Evolutionary conservation across 2,329 filamentous ascomycete genomes (phyloP), one percentile per base, ranked within the genome.

Genomic region (Diplodia corticola): DNA sequence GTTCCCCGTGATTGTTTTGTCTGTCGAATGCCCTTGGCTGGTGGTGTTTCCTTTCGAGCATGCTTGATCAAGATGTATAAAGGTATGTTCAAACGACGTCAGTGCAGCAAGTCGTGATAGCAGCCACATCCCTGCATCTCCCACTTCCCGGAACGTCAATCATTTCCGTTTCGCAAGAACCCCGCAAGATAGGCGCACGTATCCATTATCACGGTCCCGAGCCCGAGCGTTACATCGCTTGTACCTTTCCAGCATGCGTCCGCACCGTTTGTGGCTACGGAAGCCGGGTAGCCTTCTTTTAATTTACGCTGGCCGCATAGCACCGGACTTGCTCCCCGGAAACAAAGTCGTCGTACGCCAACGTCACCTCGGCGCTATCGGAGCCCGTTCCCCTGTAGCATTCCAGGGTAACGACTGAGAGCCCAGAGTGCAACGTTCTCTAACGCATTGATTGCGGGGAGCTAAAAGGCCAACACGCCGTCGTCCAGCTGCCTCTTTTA

Each of bases 171-270:
- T 60, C 40, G 26, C 35, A 48, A 28, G 57, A 44, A 60, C 57
- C 57, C 57, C 57, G 57, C 57, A 60, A 60, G 40, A 49, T 48
- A 48, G 40, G 57, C 57, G 15, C 37, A 6, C 57, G 57, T 60
- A 60, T 49, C 57, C 24, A 17, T 22, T 35, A 33, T 46, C 40
- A 57, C 28, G 40, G 44, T 24, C 37, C 37, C 35, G 4, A 40
- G 24, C 54, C 24, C 37, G 55, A 60, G 55, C 26, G 57, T 60
- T 60, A 60, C 57, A 60, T 60, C 57, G 57, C 57, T 60, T 49
- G 57, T 40, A 35, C 24, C 24, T 24, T 46, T 20, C 20, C 54
- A 59, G 54, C 54, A 46, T 15, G 33, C 28, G 22, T 24, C 54
- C 54, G 37, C 54, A 9, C 54, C 22, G 54, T 46, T 20, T 37